Conservation (phyloP, 352 stramenopile species). For the Phytophthora idaei region DNA sequence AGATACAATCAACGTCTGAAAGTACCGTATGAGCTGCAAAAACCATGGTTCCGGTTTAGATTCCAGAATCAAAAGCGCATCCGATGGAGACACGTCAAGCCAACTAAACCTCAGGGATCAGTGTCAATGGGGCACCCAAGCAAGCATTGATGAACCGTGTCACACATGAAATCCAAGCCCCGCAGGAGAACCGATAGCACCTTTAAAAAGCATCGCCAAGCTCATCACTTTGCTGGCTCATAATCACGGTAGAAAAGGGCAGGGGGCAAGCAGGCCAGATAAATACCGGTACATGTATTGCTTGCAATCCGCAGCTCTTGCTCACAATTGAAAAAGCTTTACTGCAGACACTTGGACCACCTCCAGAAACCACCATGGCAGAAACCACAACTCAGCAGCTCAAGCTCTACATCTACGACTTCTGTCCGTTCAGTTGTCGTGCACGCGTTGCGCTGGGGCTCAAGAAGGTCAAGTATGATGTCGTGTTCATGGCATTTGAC, state of each 20-base stretch:
- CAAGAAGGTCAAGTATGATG: slow-evolving; percentile 45
- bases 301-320: neutral
- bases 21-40: neutral
- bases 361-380: neutral
- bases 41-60: neutral
- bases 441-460: slow-evolving; percentile 51
- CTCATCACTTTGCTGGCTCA: neutral
- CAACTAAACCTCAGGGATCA: neutral
- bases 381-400: slow-evolving; percentile 5
- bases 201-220: neutral
- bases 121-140: neutral
- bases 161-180: neutral
- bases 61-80: neutral
- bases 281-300: no score
- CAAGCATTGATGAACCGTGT: neutral
- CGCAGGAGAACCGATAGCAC: neutral
- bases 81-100: neutral
- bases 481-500: slow-evolving; percentile 51
- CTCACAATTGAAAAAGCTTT: slow-evolving; percentile 3
- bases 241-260: neutral
- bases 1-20: neutral
- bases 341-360: neutral
- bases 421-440: slow-evolving; percentile 60
- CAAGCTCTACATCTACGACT: slow-evolving; percentile 67
- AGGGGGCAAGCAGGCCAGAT: neutral